These are phyloP conservation scores for Apiospora pterosperma DNA, from an alignment of 2,329 filamentous ascomycete species.

Conservation along the genomic window DNA sequence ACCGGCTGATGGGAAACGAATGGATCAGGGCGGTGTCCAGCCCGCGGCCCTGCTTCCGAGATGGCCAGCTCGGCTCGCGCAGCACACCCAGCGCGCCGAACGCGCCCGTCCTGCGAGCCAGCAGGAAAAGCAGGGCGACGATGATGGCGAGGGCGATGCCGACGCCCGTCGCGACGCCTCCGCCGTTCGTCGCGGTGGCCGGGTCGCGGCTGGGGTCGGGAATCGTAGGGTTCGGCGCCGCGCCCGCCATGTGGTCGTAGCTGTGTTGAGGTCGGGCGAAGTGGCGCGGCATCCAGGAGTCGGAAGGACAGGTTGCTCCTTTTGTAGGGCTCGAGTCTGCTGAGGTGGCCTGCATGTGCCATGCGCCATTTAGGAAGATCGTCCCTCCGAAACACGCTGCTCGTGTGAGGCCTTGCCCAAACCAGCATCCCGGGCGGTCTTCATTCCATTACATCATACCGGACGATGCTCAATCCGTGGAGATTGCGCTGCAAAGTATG, in stretches of 20 bases:
- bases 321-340: not conserved
- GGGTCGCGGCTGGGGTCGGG: not conserved
- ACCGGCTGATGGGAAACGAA: not conserved
- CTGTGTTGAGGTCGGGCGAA: no score
- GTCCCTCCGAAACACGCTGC: not conserved
- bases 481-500: not conserved
- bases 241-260: not conserved
- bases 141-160: not conserved
- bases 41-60: not conserved
- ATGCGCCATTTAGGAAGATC: not conserved
- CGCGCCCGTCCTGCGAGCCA: not conserved
- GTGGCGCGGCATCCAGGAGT: not conserved
- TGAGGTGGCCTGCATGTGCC: no score
- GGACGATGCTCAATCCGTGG: not conserved
- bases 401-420: not conserved
- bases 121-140: not conserved
- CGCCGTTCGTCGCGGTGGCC: not conserved
- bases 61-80: not conserved
- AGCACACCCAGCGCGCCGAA: not conserved
- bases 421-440: not conserved
- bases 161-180: not conserved
- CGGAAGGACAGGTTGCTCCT: not conserved
- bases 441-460: not conserved
- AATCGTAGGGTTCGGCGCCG: not conserved
- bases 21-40: not conserved